Evolutionary conservation across 2,329 filamentous ascomycete species (phyloP), one percentile per base, ranked within the genome.

Genomic region (Ophiosphaerella narmari): DNA sequence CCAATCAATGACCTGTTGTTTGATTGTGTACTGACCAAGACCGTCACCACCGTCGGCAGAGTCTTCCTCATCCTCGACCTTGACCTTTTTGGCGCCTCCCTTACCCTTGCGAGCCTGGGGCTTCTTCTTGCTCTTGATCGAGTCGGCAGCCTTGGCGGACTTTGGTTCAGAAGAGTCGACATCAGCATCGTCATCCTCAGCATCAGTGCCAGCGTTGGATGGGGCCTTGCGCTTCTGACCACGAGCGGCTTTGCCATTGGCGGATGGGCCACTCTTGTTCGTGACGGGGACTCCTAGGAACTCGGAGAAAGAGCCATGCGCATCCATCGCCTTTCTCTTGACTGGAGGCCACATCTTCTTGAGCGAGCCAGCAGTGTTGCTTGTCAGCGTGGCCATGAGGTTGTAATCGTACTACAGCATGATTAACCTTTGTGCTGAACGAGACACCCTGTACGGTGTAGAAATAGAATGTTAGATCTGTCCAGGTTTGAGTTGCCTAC

Each of bases 321-420:
- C 38, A 7, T 67, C 68, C 3, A 59, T 49, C 3, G 55, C 65
- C 56, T 69, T 71, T 49, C 54, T 62, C 62, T 71, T 72, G 41
- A 68, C 49, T 0, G 59, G 60, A 0, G 69, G 69, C 56, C 60
- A 68, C 55, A 70, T 64, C 61, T 72, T 72, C 59, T 68, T 67
- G 39, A 69, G 60, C 0, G 65, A 59, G 29, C 67, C 66, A 13
- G 51, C 51, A 0, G 68, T 71, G 54, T 69, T 66, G 37, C 62
- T 60, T 0, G 66, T 65, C 2, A 72, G 52, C 4, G 38, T 54
- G 0, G 62, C 62, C 60, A 72, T 67, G 11, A 66, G 21, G 0
- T 64, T 57, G 33, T 63, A 72, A 50, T 72, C 61, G 46, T 60
- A 67, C 67, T 70, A 35, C n/a, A 13, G 3, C 26, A 29, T 29